Base-by-base conservation (phyloP, 441 rosid genomes). In the Populus hybrid region DNA sequence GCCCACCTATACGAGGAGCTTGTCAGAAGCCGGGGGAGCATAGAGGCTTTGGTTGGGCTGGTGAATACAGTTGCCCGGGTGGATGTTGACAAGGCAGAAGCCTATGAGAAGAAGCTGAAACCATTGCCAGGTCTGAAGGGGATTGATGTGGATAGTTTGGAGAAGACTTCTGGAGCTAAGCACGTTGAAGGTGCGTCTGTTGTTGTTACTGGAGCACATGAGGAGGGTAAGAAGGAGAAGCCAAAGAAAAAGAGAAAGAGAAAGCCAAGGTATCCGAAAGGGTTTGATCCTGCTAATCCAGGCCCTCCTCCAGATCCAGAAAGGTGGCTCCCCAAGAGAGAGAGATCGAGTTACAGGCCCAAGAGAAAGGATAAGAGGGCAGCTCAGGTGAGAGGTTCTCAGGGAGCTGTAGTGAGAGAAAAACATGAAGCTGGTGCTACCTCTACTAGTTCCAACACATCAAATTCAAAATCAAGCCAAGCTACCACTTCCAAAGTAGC, bases 291-390 rank as follows among this genome's bases (percentile, higher is more conserved):
- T 0, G 92, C 95, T 0, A 92, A 96, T 88, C 98, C 97, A 0
- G 98, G 99, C 70, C 95, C 98, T 73, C 97, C 93, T 57, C 98
- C 98, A 1, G 97, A 96, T 79, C 98, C 97, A 10, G 99, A 94
- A 81, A 89, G 98, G 84, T 93, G 97, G 99, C 97, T 96, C 26
- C 98, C 98, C 3, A 92, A 84, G 91, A 90, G 98, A 77, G 99
- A 95, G 80, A 89, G 98, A 84, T 94, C 99, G 3, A 95, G 95
- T 86, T 94, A 89, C 86, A 88, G 90, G 82, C 98, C 98, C 70
- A 94, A 92, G 86, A 90, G 98, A 83, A 93, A 90, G 87, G 97
- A 96, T 74, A 93, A 94, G 91, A 87, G 96, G 81, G 95, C 97
- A 34, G 97, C 95, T 80, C 95, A 93, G 78, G 90, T 96, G 18